Evolutionary conservation across 78 protist species (phyloP).

Genomic region (Dictyostelium intermedium): DNA sequence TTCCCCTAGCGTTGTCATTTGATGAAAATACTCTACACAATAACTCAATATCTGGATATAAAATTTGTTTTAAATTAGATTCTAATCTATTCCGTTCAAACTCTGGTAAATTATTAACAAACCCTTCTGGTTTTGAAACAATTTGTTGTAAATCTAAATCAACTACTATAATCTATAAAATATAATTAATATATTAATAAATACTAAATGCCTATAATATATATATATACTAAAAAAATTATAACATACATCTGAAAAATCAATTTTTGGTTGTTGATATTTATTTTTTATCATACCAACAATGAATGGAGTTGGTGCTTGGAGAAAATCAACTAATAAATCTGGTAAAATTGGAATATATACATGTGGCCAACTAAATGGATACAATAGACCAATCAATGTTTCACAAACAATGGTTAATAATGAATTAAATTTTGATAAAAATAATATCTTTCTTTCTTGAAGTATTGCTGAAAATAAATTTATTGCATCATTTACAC

Average conservation of each 20-base stretch:
- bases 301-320: slow-evolving; percentile 87
- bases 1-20: not conserved
- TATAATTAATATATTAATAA: too few species aligned
- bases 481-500: slow-evolving; percentile 27
- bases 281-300: slow-evolving; percentile 56
- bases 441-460: slow-evolving; percentile 56
- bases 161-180: slow-evolving; percentile 62
- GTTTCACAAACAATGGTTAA: slow-evolving; percentile 73
- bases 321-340: slow-evolving; percentile 57
- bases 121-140: not conserved
- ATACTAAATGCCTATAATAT: too few species aligned
- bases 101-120: slow-evolving; percentile 23
- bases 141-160: slow-evolving; percentile 72
- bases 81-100: not conserved
- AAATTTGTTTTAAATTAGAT: not conserved
- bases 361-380: slow-evolving; percentile 86
- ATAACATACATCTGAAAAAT: slow-evolving; percentile 11
- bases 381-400: slow-evolving; percentile 50
- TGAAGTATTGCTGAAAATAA: slow-evolving; percentile 21
- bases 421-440: slow-evolving; percentile 37
- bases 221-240: not conserved
- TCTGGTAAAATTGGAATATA: slow-evolving; percentile 79
- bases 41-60: slow-evolving; percentile 24
- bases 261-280: slow-evolving; percentile 9
- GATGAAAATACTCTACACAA: slow-evolving; percentile 3